phyloP scores from a whole-genome alignment of 352 stramenopile species.

The Phytopythium cucurbitacearum region DNA sequence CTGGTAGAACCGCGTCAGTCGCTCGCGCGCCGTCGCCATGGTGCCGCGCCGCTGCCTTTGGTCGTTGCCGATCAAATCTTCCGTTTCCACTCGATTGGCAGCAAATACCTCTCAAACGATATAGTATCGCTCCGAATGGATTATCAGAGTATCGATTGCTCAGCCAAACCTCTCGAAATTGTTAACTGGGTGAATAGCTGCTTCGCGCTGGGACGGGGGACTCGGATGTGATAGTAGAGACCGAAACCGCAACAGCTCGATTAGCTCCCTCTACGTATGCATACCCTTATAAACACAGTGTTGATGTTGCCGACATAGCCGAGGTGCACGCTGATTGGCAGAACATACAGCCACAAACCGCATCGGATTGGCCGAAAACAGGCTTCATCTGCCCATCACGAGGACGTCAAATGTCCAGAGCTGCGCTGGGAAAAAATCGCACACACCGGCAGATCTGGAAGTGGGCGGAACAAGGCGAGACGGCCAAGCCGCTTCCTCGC shows the following conservation, averaged over 20 bases:
- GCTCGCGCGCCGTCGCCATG: constrained; percentile 62
- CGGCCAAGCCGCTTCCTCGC: neutral
- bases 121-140: no score
- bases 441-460: neutral
- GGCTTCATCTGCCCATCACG: constrained; percentile 6
- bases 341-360: neutral
- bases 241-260: no score
- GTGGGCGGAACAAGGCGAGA: constrained; percentile 1
- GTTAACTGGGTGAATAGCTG: no score
- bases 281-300: neutral
- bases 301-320: neutral
- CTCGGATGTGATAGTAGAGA: no score
- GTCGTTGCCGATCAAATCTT: neutral
- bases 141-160: no score
- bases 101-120: neutral
- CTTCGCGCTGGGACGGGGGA: no score
- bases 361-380: constrained; percentile 16
- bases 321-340: constrained; percentile 4
- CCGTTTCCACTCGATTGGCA: constrained; percentile 3
- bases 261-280: no score
- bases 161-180: no score
- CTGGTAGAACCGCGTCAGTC: constrained; percentile 76
- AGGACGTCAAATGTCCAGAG: neutral
- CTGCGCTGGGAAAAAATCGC: no score
- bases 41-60: neutral